These are phyloP conservation scores for Elongisporangium prolatum DNA, from an alignment of 352 stramenopile species.

Conservation along the genomic window DNA sequence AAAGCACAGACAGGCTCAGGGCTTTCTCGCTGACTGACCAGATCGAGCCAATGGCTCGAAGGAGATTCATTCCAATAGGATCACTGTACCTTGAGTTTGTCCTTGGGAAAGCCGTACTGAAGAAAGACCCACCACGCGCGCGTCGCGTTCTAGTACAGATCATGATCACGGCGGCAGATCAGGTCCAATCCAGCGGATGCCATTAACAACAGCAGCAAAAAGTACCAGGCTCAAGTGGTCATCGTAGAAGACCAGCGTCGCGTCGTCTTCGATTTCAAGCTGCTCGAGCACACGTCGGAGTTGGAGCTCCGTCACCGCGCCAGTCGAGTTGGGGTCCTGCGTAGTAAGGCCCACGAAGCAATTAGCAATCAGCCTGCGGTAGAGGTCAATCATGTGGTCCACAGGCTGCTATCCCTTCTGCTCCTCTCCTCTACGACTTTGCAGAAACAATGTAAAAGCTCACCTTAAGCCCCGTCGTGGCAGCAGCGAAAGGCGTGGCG, in stretches of 20 bases:
- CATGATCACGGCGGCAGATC: not conserved
- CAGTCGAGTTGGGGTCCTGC: slow-evolving; percentile 22
- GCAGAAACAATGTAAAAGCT: not conserved
- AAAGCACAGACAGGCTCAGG: not conserved
- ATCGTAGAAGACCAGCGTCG: slow-evolving; percentile 77
- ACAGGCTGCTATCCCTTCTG: not conserved
- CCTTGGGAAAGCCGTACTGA: slow-evolving; percentile 66
- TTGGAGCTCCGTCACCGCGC: slow-evolving; percentile 32
- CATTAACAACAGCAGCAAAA: not conserved
- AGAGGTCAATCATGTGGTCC: not conserved
- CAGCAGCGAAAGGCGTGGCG: slow-evolving; percentile 34
- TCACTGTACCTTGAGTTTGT: slow-evolving; percentile 56
- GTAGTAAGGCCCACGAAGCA: not conserved
- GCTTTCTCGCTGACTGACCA: not conserved
- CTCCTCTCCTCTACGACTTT: not conserved
- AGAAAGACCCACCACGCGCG: slow-evolving; percentile 79
- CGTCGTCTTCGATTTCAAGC: slow-evolving; percentile 37
- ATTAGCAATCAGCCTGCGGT: not conserved
- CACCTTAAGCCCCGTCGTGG: slow-evolving; percentile 51
- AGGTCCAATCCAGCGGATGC: no score
- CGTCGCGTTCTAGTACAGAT: slow-evolving; percentile 36
- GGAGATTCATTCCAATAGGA: not conserved
- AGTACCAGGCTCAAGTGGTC: slow-evolving; percentile 60
- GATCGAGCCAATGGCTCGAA: not conserved
- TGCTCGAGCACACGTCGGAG: slow-evolving; percentile 41